Evolutionary conservation across 2,329 filamentous ascomycete genomes (phyloP), one percentile per base, ranked within the genome.

Genomic region (Neopestalotiopsis rosae): DNA sequence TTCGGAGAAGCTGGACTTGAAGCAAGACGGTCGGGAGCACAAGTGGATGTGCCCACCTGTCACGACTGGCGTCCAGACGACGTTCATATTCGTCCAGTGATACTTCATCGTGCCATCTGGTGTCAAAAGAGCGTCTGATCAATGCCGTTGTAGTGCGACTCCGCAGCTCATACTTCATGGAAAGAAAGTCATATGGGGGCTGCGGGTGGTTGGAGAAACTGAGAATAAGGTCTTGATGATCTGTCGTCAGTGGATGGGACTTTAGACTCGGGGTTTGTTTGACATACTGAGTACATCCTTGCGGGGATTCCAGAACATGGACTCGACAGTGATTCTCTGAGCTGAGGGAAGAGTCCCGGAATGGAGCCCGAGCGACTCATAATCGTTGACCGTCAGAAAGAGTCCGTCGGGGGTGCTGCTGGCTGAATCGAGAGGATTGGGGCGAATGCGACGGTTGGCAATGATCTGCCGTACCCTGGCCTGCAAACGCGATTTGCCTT

Each of bases 101-200:
- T 64, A 84, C 81, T 28, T 82, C 75, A 45, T 78, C 79, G 67
- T 85, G 81, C 69, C 80, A 77, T 13, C 79, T 73, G 1, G 81
- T 80, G 68, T 84, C 80, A 72, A 81, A 83, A 0, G 82, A 84
- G 62, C 84, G 82, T 4, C 83, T 78, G 49, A 85, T 78, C 6
- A 85, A 72, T 24, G 83, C 79, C 1, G 80, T 84, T 2, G 83
- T 76, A 2, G 78, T 79, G 24, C 79, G 79, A 7, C 77, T 79
- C 9, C 77, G 73, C 45, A 85, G 72, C 67, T 80, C 78, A 73
- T 85, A 84, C 4, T 81, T 81, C 81, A 85, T 82, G 57, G 82
- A 84, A 10, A 85, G 75, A 70, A 85, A 85, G 72, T 85, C 83
- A 61, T 82, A 85, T 0, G 83, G 83, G 0, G 83, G 82, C 58